phyloP scores from a whole-genome alignment of 148 eudicot genomes.

The Camellia sinensis region DNA sequence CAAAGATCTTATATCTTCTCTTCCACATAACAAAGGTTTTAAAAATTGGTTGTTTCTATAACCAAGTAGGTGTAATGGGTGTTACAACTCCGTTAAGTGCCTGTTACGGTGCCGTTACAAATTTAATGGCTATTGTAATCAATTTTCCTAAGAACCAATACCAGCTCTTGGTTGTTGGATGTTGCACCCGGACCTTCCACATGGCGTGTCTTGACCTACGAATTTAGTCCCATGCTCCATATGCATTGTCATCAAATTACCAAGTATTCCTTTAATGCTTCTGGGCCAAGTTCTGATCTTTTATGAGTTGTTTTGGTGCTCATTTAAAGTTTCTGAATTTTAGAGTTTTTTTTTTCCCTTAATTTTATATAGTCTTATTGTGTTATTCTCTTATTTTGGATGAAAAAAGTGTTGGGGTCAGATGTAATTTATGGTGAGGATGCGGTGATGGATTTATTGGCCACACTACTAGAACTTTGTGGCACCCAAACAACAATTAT shows the following conservation, averaged over 20 bases:
- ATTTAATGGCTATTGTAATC: too few species aligned
- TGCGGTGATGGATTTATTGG: conserved; percentile 70
- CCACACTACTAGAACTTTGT: conserved; percentile 52
- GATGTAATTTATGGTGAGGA: conserved; percentile 88
- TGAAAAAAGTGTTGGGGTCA: conserved; percentile 64
- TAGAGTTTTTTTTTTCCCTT: background rate
- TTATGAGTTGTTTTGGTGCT: background rate
- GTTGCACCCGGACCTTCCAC: background rate
- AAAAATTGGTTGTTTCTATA: too few species aligned
- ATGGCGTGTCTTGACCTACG: background rate
- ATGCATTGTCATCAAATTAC: background rate
- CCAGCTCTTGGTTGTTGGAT: background rate
- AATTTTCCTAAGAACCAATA: background rate
- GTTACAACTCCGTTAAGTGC: too few species aligned
- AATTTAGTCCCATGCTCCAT: background rate
- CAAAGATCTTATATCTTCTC: background rate
- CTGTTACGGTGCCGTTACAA: too few species aligned
- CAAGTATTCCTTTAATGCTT: background rate
- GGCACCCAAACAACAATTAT: conserved; percentile 68
- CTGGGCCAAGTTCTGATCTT: background rate
- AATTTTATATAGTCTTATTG: background rate
- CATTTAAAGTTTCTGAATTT: background rate
- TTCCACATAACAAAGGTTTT: background rate
- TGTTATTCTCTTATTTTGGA: background rate
- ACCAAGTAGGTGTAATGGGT: too few species aligned